Conservation (phyloP, 2,329 filamentous ascomycete species). For the Microdochium nivale region DNA sequence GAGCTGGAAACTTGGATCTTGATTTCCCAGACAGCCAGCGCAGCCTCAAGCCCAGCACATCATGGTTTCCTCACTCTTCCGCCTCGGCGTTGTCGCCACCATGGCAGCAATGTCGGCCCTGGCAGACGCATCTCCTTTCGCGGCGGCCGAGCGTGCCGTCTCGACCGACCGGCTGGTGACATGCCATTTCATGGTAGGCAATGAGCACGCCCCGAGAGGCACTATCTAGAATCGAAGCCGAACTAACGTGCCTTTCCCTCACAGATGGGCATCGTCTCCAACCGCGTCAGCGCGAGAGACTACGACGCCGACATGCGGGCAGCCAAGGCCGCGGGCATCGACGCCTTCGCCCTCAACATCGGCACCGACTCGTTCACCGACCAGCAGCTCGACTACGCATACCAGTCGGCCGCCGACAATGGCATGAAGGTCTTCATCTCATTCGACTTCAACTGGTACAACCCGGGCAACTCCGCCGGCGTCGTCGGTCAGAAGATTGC, state of each 20-base stretch:
- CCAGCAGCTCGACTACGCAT: slow-evolving; percentile 37
- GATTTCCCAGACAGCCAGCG: too few relatives aligned
- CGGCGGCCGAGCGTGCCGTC: not conserved
- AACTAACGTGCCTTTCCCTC: not conserved
- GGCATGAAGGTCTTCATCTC: slow-evolving; percentile 47
- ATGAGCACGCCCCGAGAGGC: not conserved
- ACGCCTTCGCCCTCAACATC: slow-evolving; percentile 35
- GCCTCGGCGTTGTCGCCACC: not conserved
- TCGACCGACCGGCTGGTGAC: not conserved
- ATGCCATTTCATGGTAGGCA: not conserved
- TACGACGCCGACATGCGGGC: slow-evolving; percentile 38
- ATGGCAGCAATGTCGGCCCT: not conserved
- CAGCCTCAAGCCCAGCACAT: too few relatives aligned
- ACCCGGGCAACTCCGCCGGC: slow-evolving; percentile 20
- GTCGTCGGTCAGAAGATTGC: slow-evolving; percentile 35
- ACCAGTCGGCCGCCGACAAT: slow-evolving; percentile 35
- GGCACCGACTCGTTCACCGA: slow-evolving; percentile 33
- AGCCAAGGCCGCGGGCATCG: slow-evolving; percentile 29
- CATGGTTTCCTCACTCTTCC: not conserved
- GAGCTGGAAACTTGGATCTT: too few relatives aligned
- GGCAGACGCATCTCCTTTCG: not conserved
- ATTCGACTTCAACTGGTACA: slow-evolving; percentile 46
- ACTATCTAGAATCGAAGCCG: not conserved
- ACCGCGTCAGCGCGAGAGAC: slow-evolving; percentile 29
- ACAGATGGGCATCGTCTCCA: slow-evolving; percentile 34